phyloP scores from a whole-genome alignment of 805 yeast genomes.

The Yamadazyma ubonensis region DNA sequence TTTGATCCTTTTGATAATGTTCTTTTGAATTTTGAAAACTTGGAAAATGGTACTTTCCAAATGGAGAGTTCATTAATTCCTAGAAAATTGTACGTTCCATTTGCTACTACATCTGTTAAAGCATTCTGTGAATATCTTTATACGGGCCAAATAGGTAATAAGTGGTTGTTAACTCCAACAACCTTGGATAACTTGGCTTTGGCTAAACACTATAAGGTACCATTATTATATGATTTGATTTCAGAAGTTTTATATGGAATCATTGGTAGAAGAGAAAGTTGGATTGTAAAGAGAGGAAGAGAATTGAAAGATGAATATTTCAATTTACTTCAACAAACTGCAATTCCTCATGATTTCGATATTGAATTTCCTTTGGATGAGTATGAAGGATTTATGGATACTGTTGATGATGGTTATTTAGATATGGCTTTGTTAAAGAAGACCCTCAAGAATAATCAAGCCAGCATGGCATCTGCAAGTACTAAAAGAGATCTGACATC shows the following conservation, averaged over 20 bases:
- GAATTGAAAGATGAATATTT: conserved; percentile 31
- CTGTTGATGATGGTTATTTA: conserved; percentile 65
- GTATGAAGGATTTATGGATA: conserved; percentile 54
- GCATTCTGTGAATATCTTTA: conserved; percentile 73
- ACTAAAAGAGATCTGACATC: conserved; percentile 5
- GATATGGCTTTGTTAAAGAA: conserved; percentile 54
- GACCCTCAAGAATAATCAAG: conserved; percentile 32
- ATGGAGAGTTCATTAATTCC: conserved; percentile 68
- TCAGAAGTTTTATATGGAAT: conserved; percentile 68
- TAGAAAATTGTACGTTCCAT: conserved; percentile 67
- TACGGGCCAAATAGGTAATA: conserved; percentile 77
- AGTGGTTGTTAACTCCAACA: conserved; percentile 70
- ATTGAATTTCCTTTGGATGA: conserved; percentile 45
- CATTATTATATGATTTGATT: conserved; percentile 66
- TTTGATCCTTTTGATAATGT: conserved; percentile 15
- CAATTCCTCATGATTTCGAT: conserved; percentile 22
- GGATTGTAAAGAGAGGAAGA: conserved; percentile 41
- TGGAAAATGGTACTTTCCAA: conserved; percentile 28
- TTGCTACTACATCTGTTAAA: conserved; percentile 55
- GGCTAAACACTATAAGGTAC: conserved; percentile 66
- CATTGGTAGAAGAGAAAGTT: conserved; percentile 64
- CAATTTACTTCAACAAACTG: conserved; percentile 24
- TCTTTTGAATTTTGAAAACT: conserved; percentile 31
- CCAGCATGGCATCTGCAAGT: conserved; percentile 15
- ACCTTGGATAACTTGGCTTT: conserved; percentile 61